Evolutionary conservation across 306 rosid genomes (phyloP).

Genomic region (Bauhinia variegata): DNA sequence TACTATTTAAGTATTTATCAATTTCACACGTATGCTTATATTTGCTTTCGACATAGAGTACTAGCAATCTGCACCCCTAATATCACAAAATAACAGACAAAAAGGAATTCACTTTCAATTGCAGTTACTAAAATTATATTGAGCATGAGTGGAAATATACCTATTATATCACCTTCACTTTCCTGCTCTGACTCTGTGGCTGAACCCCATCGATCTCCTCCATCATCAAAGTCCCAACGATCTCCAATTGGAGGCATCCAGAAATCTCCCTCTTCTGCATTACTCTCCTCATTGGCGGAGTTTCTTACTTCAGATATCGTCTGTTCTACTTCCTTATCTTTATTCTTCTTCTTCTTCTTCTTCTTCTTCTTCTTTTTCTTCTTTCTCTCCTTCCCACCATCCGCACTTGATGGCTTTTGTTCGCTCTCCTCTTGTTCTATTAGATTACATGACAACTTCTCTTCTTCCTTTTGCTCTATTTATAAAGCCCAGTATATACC

Average conservation of each 20-base stretch:
- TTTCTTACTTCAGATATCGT: conserved; percentile 50
- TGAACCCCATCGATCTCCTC: conserved; percentile 84
- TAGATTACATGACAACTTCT: conserved; percentile 44
- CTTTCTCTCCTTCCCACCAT: conserved; percentile 49
- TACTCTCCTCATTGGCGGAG: conserved; percentile 50
- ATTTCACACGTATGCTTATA: neutral
- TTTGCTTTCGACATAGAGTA: no score
- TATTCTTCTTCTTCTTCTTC: conserved; percentile 37
- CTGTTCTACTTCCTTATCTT: conserved; percentile 51
- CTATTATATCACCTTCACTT: conserved; percentile 52
- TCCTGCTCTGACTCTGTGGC: conserved; percentile 63
- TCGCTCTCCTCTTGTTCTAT: conserved; percentile 47
- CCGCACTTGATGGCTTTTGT: conserved; percentile 41
- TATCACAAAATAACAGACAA: neutral
- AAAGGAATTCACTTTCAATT: neutral
- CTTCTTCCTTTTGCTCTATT: conserved; percentile 73
- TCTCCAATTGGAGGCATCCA: conserved; percentile 88
- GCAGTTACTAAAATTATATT: conserved; percentile 28
- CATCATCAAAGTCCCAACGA: conserved; percentile 89
- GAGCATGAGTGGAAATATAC: conserved; percentile 41
- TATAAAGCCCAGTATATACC: conserved; percentile 13
- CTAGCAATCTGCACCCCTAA: no score
- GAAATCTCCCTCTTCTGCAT: conserved; percentile 65
- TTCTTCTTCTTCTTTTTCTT: conserved; percentile 35
- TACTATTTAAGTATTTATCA: neutral